Base-by-base conservation (phyloP, 2,329 filamentous ascomycete genomes). In the Ilyonectria sp. region DNA sequence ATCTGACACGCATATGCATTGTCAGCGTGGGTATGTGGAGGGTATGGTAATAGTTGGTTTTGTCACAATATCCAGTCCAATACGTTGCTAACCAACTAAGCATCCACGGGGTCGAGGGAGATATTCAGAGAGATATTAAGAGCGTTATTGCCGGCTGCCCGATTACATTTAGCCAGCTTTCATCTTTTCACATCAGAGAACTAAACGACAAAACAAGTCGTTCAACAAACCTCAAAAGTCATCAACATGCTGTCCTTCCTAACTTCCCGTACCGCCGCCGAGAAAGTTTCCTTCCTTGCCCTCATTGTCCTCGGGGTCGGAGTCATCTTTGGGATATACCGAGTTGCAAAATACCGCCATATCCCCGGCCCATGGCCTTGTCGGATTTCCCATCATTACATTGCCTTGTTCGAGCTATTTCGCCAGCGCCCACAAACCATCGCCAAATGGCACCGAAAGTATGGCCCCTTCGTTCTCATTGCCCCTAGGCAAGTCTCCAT, bases 301-400 rank as follows among this genome's bases (percentile, higher is more conserved):
- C 55, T 31, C 11, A 29, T 49, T 21, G 43, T 31, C 19, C 26
- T 58, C 19, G 55, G 43, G 43, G 55, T 44, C 31, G 29, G 43
- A n/a, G 23, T 58, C 13, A 21, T 49, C 26, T 58, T 58, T 31
- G n/a, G 33, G 43, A 49, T 58, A 7, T 44, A 31, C 11, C 55
- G 55, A 9, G 44, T 58, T 31, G 55, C 55, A 49, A 58, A 49
- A n/a, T 43, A 58, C 9, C 47, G 55, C 43, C 55, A 58, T 26
- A 7, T 58, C n/a, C 55, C 55, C n/a, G 55, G 55, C 26, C 55
- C 55, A 15, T 58, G 55, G 55, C 55, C 55, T 47, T 58, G 55
- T 47, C 55, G 55, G 26, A 49, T 58, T 31, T 58, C 55, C 11
- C 55, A 58, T 21, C 55, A 58, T 6, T 58, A 58, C 15, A 58